Evolutionary conservation across 176 grass and related monocot genomes (phyloP).

Genomic region (Juncus inflexus): DNA sequence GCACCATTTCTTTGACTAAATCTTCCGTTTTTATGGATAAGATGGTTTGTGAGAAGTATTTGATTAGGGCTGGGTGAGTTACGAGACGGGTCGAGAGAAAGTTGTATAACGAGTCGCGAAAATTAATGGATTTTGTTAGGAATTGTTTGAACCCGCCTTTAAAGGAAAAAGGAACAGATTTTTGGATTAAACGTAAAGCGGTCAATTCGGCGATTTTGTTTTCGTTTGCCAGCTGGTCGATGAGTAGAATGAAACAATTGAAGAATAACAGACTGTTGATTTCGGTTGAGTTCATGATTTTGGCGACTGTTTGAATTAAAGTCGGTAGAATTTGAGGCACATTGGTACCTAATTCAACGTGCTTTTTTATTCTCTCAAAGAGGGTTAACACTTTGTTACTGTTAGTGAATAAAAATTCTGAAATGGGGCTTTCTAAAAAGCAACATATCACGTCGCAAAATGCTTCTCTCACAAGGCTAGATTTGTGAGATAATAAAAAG

Average conservation of each 20-base stretch:
- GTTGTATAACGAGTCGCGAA: slow-evolving; percentile 64
- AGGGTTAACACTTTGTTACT: slow-evolving; percentile 49
- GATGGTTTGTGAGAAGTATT: slow-evolving; percentile 71
- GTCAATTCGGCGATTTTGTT: slow-evolving; percentile 60
- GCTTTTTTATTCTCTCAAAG: slow-evolving; percentile 66
- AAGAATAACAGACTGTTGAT: slow-evolving; percentile 63
- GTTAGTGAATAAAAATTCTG: slow-evolving; percentile 65
- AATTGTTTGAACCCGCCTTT: slow-evolving; percentile 71
- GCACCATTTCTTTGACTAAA: slow-evolving; percentile 71
- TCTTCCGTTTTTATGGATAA: slow-evolving; percentile 67
- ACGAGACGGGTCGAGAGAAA: slow-evolving; percentile 68
- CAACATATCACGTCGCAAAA: slow-evolving; percentile 70
- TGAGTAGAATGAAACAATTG: slow-evolving; percentile 65
- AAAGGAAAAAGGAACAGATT: slow-evolving; percentile 48
- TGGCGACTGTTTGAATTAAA: slow-evolving; percentile 65
- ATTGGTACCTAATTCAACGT: slow-evolving; percentile 37
- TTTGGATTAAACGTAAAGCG: slow-evolving; percentile 61
- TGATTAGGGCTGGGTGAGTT: slow-evolving; percentile 50
- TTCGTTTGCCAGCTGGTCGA: slow-evolving; percentile 57
- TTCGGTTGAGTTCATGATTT: slow-evolving; percentile 66
- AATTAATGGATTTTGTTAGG: slow-evolving; percentile 50
- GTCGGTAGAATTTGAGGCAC: slow-evolving; percentile 59
- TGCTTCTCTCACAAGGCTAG: slow-evolving; percentile 71
- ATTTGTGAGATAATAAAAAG: slow-evolving; percentile 65
- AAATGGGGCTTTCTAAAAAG: slow-evolving; percentile 60